Evolutionary conservation across 371 early-diverging fungal genomes (phyloP).

Genomic region (Parasitella parasitica): DNA sequence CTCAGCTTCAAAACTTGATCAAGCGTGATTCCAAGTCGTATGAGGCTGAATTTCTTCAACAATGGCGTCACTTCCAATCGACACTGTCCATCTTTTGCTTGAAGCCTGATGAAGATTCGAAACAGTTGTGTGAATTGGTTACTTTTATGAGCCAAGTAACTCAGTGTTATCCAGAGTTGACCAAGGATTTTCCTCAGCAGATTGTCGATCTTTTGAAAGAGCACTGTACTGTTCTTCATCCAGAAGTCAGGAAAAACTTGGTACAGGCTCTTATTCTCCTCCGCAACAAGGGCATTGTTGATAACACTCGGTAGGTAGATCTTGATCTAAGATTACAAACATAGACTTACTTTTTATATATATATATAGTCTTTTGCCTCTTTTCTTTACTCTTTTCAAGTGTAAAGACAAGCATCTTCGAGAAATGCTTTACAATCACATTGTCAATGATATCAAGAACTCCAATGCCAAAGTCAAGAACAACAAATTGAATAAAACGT

Average conservation of each 20-base stretch:
- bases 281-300: slow-evolving; percentile 80
- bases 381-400: slow-evolving; percentile 93
- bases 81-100: slow-evolving; percentile 82
- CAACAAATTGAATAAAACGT: slow-evolving; percentile 92
- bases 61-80: slow-evolving; percentile 89
- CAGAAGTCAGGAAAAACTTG: slow-evolving; percentile 82
- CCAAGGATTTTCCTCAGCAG: slow-evolving; percentile 76
- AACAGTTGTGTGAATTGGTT: slow-evolving; percentile 83
- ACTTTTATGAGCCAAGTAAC: slow-evolving; percentile 85
- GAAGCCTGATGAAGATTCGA: slow-evolving; percentile 83
- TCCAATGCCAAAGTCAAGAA: slow-evolving; percentile 91
- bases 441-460: slow-evolving; percentile 91
- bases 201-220: slow-evolving; percentile 79
- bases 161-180: slow-evolving; percentile 82
- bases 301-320: slow-evolving; percentile 48
- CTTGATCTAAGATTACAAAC: neutral
- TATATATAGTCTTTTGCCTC: slow-evolving; percentile 65
- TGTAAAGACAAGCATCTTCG: slow-evolving; percentile 91
- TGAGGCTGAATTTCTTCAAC: slow-evolving; percentile 91
- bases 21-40: slow-evolving; percentile 92
- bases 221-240: slow-evolving; percentile 75
- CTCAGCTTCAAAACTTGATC: slow-evolving; percentile 96
- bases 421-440: slow-evolving; percentile 83
- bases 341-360: neutral
- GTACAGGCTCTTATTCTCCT: slow-evolving; percentile 91